Percentiles rank a stretch among this genome's conserved stretches.
phyloP scores from a whole-genome alignment of 2,329 filamentous ascomycete genomes.

The Proliferodiscus dingleyae region DNA sequence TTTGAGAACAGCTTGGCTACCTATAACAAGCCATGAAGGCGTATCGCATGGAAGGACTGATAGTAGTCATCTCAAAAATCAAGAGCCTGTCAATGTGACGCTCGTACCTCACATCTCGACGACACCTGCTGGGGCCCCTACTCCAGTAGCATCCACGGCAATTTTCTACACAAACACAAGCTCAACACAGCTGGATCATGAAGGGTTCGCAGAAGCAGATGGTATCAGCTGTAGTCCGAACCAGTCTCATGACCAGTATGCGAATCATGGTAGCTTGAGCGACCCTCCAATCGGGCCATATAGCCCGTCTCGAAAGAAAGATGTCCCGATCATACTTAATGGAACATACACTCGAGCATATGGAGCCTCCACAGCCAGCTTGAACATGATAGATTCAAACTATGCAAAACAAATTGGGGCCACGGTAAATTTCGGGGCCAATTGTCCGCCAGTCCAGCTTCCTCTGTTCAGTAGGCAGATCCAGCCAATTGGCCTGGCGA shows the following conservation, averaged over 20 bases:
- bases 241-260: neutral
- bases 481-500: neutral
- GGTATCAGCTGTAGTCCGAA: neutral
- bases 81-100: no score
- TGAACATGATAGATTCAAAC: neutral
- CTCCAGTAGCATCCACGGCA: no score
- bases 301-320: neutral
- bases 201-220: no score
- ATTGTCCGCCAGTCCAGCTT: neutral
- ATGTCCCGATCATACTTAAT: neutral
- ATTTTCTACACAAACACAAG: no score
- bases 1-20: no score
- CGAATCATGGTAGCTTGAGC: neutral
- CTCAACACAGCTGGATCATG: no score
- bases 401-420: neutral
- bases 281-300: neutral
- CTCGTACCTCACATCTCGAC: no score
- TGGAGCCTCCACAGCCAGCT: neutral
- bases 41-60: no score
- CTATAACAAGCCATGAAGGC: no score
- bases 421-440: neutral
- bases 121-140: no score
- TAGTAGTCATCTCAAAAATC: no score
- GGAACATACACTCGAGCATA: neutral
- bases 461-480: neutral